Evolutionary conservation across 805 yeast genomes (phyloP), one percentile per base, ranked within the genome.

Genomic region (Starmerella kuoi): DNA sequence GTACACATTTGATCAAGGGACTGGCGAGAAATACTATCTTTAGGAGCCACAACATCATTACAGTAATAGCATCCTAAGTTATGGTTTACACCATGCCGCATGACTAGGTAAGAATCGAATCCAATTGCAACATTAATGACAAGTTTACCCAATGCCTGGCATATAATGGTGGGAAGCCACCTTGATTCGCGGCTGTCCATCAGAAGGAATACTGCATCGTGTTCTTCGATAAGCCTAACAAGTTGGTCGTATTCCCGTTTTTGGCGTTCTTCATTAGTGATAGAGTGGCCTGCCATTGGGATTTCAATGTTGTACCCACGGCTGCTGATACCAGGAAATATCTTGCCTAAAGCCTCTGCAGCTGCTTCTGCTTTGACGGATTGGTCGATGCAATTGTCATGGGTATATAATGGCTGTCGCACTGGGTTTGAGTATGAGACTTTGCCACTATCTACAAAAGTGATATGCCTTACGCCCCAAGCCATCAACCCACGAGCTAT

Each of bases 1-100:
- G 99, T 91, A 57, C 99, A 91, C 96, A 91, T 91, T 61, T 91
- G 97, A 61, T 91, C 99, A 43, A 91, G 64, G 0, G 96, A 82
- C 39, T 94, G 68, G 55, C 86, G 94, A 0, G 83, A 69, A n/a
- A 84, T 62, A 44, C 94, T 79, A 58, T 91, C 94, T 2, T 76
- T 67, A 0, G 99, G 98, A 0, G 96, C 97, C 40, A 85, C 85
- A 7, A 91, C 87, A 58, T 91, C 98, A 58, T 85, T 84, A 61
- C 99, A 91, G 60, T 80, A 91, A 62, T 91, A 91, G 60, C 99
- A 91, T 0, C 99, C 98, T 33, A 87, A 60, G 30, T 78, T 65
- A 2, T 49, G 52, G 19, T 43, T 34, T 4, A 69, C 65, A 0
- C 96, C 97, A 61, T 91, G 98, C 50, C 97, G 70, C 91, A 93